phyloP scores from a whole-genome alignment of 2,329 filamentous ascomycete species.

The Mycosphaerella sp. region DNA sequence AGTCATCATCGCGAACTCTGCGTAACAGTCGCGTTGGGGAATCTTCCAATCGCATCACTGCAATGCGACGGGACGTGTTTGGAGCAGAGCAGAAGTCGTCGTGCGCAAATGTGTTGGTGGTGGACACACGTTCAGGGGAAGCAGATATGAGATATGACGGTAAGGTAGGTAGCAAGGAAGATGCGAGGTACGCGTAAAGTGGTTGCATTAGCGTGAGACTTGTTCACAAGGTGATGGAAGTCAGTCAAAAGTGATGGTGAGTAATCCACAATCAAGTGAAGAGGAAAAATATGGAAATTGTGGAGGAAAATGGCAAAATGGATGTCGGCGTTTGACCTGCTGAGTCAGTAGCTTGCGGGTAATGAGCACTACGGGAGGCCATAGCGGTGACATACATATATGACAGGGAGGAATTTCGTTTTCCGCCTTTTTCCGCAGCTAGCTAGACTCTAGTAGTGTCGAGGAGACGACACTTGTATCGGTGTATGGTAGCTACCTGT shows the following conservation, averaged over 20 bases:
- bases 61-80: background rate
- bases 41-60: slow-evolving; percentile 6
- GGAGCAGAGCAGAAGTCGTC: slow-evolving; percentile 7
- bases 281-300: background rate
- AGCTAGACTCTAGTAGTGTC: too few species aligned
- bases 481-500: too few species aligned
- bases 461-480: too few species aligned
- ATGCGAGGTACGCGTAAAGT: slow-evolving; percentile 7
- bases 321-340: background rate
- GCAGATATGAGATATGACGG: background rate
- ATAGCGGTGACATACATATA: background rate
- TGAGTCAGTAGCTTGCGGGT: background rate
- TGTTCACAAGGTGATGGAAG: background rate
- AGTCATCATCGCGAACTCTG: slow-evolving; percentile 3
- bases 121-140: background rate
- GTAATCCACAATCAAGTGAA: slow-evolving; percentile 3
- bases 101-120: background rate
- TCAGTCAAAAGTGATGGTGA: slow-evolving; percentile 8
- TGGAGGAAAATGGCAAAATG: background rate
- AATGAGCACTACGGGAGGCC: background rate
- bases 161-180: slow-evolving; percentile 1
- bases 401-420: background rate
- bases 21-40: background rate
- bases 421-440: background rate
- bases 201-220: slow-evolving; percentile 10